phyloP scores from a whole-genome alignment of 495 filamentous ascomycete genomes.

The Penicillium pancosmium region DNA sequence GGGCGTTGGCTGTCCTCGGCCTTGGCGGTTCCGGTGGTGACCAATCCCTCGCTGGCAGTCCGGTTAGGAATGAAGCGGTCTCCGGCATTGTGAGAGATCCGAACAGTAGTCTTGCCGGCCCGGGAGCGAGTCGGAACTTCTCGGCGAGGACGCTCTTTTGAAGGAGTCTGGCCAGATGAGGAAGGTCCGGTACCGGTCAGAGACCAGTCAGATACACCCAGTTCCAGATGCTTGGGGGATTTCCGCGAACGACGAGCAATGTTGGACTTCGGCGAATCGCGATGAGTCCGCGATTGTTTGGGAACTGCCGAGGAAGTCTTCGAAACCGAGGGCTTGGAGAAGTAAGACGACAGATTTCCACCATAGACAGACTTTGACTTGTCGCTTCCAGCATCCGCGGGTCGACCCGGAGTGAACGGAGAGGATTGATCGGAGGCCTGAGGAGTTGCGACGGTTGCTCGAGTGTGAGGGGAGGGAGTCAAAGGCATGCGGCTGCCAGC shows the following conservation, averaged over 20 bases:
- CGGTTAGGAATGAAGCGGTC: slow-evolving; percentile 98
- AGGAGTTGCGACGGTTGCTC: slow-evolving; percentile 55
- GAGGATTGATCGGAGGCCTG: slow-evolving; percentile 29
- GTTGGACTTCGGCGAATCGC: slow-evolving; percentile 91
- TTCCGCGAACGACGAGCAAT: slow-evolving; percentile 69
- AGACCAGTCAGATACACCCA: slow-evolving; percentile 91
- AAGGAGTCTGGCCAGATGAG: slow-evolving; percentile 64
- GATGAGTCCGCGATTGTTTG: slow-evolving; percentile 42
- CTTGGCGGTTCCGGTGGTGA: slow-evolving; percentile 80
- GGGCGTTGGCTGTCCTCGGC: slow-evolving; percentile 70
- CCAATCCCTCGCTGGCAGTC: slow-evolving; percentile 82
- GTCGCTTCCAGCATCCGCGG: slow-evolving; percentile 54
- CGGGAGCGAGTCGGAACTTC: slow-evolving; percentile 63
- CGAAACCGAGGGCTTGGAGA: slow-evolving; percentile 60
- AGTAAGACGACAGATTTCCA: slow-evolving; percentile 72
- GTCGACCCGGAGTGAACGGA: slow-evolving; percentile 78
- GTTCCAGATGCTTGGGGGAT: slow-evolving; percentile 80
- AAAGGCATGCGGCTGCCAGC: slow-evolving; percentile 93
- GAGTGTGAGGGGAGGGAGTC: slow-evolving; percentile 82
- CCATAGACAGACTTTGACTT: slow-evolving; percentile 71
- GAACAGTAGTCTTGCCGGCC: slow-evolving; percentile 68
- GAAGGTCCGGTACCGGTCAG: slow-evolving; percentile 78
- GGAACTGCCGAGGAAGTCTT: slow-evolving; percentile 28
- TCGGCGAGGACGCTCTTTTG: slow-evolving; percentile 64
- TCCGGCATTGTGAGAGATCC: slow-evolving; percentile 72